A percentile compares a stretch with the other conserved stretches of the same genome.
These are phyloP conservation scores for Penicillium desertorum DNA, from an alignment of 495 filamentous ascomycete genomes.

Conservation along the genomic window DNA sequence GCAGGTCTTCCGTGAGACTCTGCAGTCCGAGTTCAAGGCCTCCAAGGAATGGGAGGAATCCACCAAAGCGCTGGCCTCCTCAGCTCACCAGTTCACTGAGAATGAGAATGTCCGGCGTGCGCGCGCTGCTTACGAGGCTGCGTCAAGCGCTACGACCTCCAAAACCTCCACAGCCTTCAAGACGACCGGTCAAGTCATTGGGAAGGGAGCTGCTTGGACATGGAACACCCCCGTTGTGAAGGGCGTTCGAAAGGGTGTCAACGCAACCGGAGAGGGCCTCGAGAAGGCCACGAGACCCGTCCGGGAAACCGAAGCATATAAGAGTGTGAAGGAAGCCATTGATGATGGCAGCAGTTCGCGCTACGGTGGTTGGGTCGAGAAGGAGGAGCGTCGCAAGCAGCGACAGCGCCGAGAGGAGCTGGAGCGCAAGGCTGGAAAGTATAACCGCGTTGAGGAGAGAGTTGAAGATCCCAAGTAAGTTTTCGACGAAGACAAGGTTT, in stretches of 20 bases:
- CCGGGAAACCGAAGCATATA: slow-evolving; percentile 88
- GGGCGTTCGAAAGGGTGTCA: slow-evolving; percentile 84
- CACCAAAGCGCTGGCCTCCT: slow-evolving; percentile 87
- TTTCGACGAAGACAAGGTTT: slow-evolving; percentile 1
- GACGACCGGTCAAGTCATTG: slow-evolving; percentile 79
- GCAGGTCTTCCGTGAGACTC: slow-evolving; percentile 96
- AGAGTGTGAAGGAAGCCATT: slow-evolving; percentile 91
- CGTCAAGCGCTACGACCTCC: slow-evolving; percentile 70
- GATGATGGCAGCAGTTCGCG: slow-evolving; percentile 95
- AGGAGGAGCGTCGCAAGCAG: slow-evolving; percentile 81
- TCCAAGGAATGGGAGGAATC: slow-evolving; percentile 99
- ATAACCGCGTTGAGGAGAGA: slow-evolving; percentile 51
- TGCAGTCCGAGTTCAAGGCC: slow-evolving; percentile 87
- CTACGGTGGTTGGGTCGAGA: slow-evolving; percentile 95
- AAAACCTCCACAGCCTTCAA: slow-evolving; percentile 77
- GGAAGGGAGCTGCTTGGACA: slow-evolving; percentile 89
- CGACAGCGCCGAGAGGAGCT: slow-evolving; percentile 71
- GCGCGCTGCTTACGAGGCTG: slow-evolving; percentile 78
- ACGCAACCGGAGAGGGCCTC: slow-evolving; percentile 76
- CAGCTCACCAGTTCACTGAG: slow-evolving; percentile 87
- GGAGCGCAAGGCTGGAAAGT: slow-evolving; percentile 52
- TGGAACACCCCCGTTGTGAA: slow-evolving; percentile 95
- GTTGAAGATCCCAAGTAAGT: slow-evolving; percentile 87
- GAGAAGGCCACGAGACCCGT: slow-evolving; percentile 94
- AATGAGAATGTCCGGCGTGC: slow-evolving; percentile 88